phyloP scores from a whole-genome alignment of 768 basidiomycete genomes.

The Phallus indusiatus region DNA sequence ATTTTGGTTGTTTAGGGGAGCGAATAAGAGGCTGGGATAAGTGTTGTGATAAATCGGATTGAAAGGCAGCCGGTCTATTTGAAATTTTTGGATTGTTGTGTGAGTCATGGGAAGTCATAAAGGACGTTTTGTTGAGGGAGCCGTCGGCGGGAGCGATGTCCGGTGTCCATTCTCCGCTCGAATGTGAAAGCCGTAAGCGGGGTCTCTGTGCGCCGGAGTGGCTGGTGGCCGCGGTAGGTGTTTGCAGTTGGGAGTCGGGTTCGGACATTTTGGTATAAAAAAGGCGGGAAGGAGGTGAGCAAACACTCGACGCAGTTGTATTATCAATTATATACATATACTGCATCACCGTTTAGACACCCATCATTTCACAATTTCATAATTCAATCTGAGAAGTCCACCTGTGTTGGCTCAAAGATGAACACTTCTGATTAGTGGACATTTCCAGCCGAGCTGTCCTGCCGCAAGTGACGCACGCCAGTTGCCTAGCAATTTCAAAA shows the following conservation, averaged over 20 bases:
- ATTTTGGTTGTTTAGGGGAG: slow-evolving; percentile 29
- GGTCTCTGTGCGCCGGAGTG: not conserved
- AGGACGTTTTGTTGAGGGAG: not conserved
- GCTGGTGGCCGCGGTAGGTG: not conserved
- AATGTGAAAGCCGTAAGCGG: slow-evolving; percentile 2
- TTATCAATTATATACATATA: not conserved
- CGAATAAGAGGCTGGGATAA: not conserved
- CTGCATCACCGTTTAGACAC: not conserved
- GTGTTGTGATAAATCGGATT: not conserved
- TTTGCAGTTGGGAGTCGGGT: not conserved
- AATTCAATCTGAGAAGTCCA: too few species aligned
- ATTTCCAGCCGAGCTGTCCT: too few species aligned
- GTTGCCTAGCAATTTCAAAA: too few species aligned
- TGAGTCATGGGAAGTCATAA: not conserved
- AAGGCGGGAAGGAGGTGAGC: not conserved
- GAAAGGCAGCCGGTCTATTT: not conserved
- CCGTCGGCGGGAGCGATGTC: slow-evolving; percentile 5
- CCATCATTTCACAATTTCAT: not conserved
- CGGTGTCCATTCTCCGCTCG: slow-evolving; percentile 9
- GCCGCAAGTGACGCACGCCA: too few species aligned
- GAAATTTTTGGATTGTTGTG: not conserved
- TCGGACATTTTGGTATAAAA: not conserved
- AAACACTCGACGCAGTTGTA: not conserved
- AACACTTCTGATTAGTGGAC: too few species aligned
- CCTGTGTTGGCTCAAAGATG: too few species aligned